These are phyloP conservation scores for Ceratobasidium sp. DNA, from an alignment of 1,284 basidiomycete species.

Conservation along the genomic window DNA sequence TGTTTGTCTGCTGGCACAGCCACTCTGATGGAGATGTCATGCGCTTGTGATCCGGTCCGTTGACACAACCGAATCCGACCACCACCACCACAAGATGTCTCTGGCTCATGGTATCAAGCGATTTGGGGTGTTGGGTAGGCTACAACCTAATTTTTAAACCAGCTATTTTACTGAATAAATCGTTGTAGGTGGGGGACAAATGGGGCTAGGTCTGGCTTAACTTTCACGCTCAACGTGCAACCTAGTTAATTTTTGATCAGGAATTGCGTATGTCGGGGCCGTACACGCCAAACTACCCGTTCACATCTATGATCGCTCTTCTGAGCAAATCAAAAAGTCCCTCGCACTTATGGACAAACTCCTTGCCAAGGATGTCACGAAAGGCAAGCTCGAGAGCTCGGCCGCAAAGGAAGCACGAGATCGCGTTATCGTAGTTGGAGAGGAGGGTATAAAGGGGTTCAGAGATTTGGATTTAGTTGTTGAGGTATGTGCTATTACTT, in stretches of 20 bases:
- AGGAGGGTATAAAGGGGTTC: slow-evolving; percentile 64
- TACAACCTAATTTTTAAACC: background rate
- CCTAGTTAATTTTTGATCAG: slow-evolving; percentile 51
- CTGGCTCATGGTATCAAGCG: slow-evolving; percentile 73
- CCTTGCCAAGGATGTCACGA: slow-evolving; percentile 87
- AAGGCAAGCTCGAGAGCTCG: slow-evolving; percentile 75
- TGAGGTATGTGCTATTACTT: slow-evolving; percentile 67
- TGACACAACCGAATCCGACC: background rate
- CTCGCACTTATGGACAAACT: slow-evolving; percentile 80
- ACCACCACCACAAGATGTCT: slow-evolving; percentile 54
- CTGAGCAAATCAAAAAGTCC: slow-evolving; percentile 74
- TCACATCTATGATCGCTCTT: slow-evolving; percentile 73
- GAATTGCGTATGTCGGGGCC: slow-evolving; percentile 87
- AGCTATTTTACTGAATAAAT: background rate
- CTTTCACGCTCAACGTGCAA: background rate
- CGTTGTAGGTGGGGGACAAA: slow-evolving; percentile 75
- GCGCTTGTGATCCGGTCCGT: slow-evolving; percentile 36
- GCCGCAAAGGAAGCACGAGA: slow-evolving; percentile 79
- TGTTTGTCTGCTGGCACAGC: slow-evolving; percentile 25
- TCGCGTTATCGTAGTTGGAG: slow-evolving; percentile 66
- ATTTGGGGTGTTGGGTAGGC: slow-evolving; percentile 69
- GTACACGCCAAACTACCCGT: slow-evolving; percentile 81
- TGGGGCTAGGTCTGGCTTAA: slow-evolving; percentile 61
- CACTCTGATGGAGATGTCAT: background rate
- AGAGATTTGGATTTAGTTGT: slow-evolving; percentile 89